phyloP scores from a whole-genome alignment of 2,329 filamentous ascomycete genomes.

The Exophiala alcalophila region DNA sequence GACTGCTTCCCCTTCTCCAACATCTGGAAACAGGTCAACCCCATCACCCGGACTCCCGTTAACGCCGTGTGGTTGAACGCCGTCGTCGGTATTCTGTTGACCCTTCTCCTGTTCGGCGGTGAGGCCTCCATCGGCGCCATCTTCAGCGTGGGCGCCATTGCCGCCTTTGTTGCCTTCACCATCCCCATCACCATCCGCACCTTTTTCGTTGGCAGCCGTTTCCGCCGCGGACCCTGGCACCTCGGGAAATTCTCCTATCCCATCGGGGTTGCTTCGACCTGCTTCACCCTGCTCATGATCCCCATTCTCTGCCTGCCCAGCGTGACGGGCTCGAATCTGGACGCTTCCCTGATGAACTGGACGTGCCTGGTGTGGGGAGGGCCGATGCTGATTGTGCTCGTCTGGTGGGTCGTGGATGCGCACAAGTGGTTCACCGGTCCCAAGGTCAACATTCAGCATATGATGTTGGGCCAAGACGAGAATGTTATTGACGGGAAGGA shows the following conservation, averaged over 20 bases:
- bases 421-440: conserved; percentile 38
- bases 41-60: conserved; percentile 61
- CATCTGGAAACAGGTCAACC: conserved; percentile 60
- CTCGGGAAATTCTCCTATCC: conserved; percentile 58
- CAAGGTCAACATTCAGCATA: conserved; percentile 35
- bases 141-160: conserved; percentile 68
- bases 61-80: conserved; percentile 69
- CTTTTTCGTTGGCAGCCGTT: conserved; percentile 57
- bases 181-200: conserved; percentile 46
- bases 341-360: conserved; percentile 56
- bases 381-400: conserved; percentile 33
- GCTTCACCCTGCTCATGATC: conserved; percentile 64
- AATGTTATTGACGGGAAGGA: conserved; percentile 39
- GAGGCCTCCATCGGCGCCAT: conserved; percentile 62
- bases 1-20: conserved; percentile 63
- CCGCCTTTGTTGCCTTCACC: conserved; percentile 57
- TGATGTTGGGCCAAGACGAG: conserved; percentile 43
- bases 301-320: conserved; percentile 66
- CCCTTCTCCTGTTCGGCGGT: conserved; percentile 65
- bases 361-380: conserved; percentile 36
- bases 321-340: conserved; percentile 54
- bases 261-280: conserved; percentile 56
- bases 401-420: conserved; percentile 34
- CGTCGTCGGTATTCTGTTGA: conserved; percentile 56
- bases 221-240: conserved; percentile 67